Evolutionary conservation across 2,329 filamentous ascomycete genomes (phyloP).

Genomic region (Cadophora gregata): DNA sequence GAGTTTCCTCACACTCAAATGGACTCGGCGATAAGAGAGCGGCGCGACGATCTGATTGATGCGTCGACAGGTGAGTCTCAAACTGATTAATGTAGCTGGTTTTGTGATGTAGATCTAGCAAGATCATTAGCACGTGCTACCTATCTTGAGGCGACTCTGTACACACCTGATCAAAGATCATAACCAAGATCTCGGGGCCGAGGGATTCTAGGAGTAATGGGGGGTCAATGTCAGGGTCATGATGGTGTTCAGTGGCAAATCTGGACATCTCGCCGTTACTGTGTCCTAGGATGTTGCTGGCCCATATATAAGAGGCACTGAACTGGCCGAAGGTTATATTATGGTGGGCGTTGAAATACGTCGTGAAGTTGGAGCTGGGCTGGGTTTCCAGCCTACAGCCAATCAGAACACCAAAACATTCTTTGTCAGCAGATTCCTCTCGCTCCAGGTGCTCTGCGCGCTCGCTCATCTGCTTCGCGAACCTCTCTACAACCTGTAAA

Average conservation of each 20-base stretch:
- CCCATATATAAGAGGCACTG: not conserved
- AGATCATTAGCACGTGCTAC: not conserved
- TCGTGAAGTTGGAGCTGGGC: not conserved
- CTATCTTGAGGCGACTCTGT: no score
- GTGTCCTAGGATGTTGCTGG: not conserved
- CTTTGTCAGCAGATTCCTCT: not conserved
- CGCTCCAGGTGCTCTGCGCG: no score
- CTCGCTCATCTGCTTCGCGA: no score
- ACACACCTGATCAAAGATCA: conserved; percentile 5
- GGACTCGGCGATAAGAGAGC: not conserved
- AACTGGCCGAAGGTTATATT: not conserved
- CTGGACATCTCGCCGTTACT: no score
- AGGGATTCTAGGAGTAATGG: not conserved
- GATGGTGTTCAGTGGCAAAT: no score
- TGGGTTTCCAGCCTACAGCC: not conserved
- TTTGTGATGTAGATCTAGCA: not conserved
- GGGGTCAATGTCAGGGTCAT: not conserved
- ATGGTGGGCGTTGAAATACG: not conserved
- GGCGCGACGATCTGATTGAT: conserved; percentile 1
- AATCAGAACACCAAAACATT: not conserved
- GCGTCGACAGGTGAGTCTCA: not conserved
- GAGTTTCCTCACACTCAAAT: not conserved
- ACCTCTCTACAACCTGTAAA: not conserved
- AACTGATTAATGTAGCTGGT: not conserved
- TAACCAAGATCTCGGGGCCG: conserved; percentile 1